phyloP scores from a whole-genome alignment of 1,284 basidiomycete species.

The Heliocybe sulcata region DNA sequence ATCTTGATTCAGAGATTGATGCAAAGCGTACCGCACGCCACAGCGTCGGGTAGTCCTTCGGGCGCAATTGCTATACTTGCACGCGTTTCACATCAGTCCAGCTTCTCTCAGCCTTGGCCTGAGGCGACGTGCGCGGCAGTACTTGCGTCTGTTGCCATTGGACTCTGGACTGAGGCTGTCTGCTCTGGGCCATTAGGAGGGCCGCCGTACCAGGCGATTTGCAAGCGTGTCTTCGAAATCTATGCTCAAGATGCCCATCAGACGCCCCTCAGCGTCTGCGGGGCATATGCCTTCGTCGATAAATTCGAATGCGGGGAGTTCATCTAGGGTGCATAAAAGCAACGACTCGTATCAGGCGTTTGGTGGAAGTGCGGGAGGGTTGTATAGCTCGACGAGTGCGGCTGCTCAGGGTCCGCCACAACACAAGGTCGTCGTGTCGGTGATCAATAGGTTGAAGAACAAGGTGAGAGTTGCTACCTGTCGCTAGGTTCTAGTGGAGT shows the following conservation, averaged over 20 bases:
- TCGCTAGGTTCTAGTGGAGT: no score
- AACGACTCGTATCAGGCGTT: slow-evolving; percentile 42
- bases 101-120: not conserved
- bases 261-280: slow-evolving; percentile 40
- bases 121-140: not conserved
- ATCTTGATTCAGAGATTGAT: no score
- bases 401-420: slow-evolving; percentile 34
- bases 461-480: slow-evolving; percentile 36
- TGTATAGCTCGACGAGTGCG: slow-evolving; percentile 15
- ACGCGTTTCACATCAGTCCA: not conserved
- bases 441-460: slow-evolving; percentile 67
- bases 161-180: no score
- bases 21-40: not conserved
- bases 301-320: slow-evolving; percentile 14
- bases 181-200: no score
- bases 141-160: no score
- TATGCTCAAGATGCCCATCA: slow-evolving; percentile 27
- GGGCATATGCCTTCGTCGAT: slow-evolving; percentile 16
- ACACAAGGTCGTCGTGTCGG: slow-evolving; percentile 63
- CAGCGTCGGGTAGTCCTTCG: not conserved
- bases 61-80: not conserved
- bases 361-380: slow-evolving; percentile 23
- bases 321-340: slow-evolving; percentile 34
- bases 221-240: slow-evolving; percentile 1
- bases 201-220: no score